Evolutionary conservation across 306 rosid genomes (phyloP).

Genomic region (Astragalus membranaceus): DNA sequence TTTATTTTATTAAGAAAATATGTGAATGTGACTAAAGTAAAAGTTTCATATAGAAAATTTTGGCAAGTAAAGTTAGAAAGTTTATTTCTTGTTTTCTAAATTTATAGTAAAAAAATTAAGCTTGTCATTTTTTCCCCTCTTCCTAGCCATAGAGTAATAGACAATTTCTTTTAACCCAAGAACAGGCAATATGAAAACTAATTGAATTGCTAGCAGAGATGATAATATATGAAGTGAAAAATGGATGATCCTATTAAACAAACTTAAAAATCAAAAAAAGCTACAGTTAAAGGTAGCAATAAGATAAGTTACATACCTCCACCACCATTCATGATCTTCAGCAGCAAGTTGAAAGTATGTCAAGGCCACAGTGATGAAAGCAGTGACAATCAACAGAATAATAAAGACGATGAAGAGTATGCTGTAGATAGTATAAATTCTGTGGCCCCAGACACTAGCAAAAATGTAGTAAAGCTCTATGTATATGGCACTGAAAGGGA

Average conservation of each 20-base stretch:
- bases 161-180: neutral
- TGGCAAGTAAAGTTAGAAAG: neutral
- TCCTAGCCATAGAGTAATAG: neutral
- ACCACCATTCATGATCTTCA: slow-evolving; percentile 99
- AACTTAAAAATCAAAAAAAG: neutral
- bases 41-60: neutral
- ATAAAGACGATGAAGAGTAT: slow-evolving; percentile 88
- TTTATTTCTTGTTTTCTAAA: neutral
- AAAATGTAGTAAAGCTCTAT: slow-evolving; percentile 96
- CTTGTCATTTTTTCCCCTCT: neutral
- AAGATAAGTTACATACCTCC: slow-evolving; percentile 58
- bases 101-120: neutral
- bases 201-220: neutral
- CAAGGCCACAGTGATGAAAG: slow-evolving; percentile 96
- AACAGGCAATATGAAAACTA: neutral
- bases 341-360: slow-evolving; percentile 98
- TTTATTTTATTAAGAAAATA: neutral
- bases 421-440: slow-evolving; percentile 95
- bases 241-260: neutral
- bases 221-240: neutral
- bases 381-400: slow-evolving; percentile 92
- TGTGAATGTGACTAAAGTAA: neutral
- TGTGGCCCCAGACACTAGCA: slow-evolving; percentile 99
- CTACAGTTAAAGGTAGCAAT: neutral
- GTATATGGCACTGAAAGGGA: slow-evolving; percentile 96